Percentiles rank a stretch among this genome's conserved stretches.
Conservation (phyloP, 805 yeast species). For the Metahyphopichia silvanorum region DNA sequence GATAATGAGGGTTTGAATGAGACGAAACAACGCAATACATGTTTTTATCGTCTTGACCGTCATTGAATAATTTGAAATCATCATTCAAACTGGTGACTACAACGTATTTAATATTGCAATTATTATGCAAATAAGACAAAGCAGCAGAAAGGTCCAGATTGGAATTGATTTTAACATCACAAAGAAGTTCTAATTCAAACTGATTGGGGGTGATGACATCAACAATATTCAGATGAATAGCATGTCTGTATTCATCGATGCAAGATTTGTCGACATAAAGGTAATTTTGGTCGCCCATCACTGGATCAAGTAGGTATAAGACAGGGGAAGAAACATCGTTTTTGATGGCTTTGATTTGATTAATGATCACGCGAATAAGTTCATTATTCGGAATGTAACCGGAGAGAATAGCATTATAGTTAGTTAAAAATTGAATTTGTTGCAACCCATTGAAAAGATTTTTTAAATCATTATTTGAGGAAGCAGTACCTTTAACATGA, state of each 20-base stretch:
- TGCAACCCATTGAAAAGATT: conserved; percentile 30
- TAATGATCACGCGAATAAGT: conserved; percentile 48
- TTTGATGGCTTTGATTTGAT: conserved; percentile 29
- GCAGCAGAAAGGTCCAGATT: conserved; percentile 35
- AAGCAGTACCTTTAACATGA: conserved; percentile 44
- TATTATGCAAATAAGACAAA: conserved; percentile 37
- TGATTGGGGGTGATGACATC: conserved; percentile 72
- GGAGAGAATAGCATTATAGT: conserved; percentile 65
- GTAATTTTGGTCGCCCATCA: conserved; percentile 85
- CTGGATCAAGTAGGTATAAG: conserved; percentile 90
- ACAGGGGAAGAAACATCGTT: too few species aligned
- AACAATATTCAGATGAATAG: too few species aligned
- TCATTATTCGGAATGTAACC: conserved; percentile 75
- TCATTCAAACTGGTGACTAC: conserved; percentile 61
- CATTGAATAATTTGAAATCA: too few species aligned
- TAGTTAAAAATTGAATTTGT: conserved; percentile 19
- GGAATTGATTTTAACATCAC: conserved; percentile 41
- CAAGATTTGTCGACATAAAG: conserved; percentile 69
- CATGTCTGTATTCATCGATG: too few species aligned
- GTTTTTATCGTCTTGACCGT: conserved; percentile 17
- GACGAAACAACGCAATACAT: conserved; percentile 42
- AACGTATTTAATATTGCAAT: conserved; percentile 46
- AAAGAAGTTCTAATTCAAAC: conserved; percentile 64
- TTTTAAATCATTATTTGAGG: conserved; percentile 27
- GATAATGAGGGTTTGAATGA: background rate